Base-by-base conservation (phyloP, 129 eudicot species). In the Heracleum sosnowskyi region DNA sequence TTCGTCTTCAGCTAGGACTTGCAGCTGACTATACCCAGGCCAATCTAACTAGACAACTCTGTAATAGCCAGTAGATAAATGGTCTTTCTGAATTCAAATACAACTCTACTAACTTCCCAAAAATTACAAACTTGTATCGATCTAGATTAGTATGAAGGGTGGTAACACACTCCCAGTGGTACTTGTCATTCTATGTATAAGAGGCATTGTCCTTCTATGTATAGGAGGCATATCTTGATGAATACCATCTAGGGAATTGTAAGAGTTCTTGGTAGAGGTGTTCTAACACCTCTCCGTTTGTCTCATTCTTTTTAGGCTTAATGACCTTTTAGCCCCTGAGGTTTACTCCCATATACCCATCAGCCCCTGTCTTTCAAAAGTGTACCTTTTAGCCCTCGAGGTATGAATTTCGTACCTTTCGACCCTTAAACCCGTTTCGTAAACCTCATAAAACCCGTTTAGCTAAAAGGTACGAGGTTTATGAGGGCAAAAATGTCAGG, bases 41-140 rank as follows among this genome's bases (percentile, higher is more conserved):
- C 37, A 70, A 31, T 84, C 86, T 28, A 89, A 39, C 97, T 95
- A 93, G 26, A 93, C 90, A 22, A 93, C 86, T 79, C 82, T 74
- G 60, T 53, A 51, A 78, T 35, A 55, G 20, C 11, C 72, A 41
- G 33, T 69, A 7, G 31, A 57, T 15, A 82, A n/a, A n/a, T 69
- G n/a, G 86, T 85, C 81, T 76, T 89, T 75, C 97, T 84, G 51
- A 89, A 91, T 45, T 85, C 91, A 42, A 87, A 87, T 72, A 89
- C 84, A 9, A 83, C 84, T 68, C 86, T 87, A 53, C 81, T 75
- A 11, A 89, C 76, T 28, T 92, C 91, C 1, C 69, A 73, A 51
- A 86, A 87, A 24, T 89, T 5, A 83, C 91, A 37, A 75, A 35
- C 72, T 82, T 41, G 90, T 81, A 35, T 93, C 97, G 0, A 91